Conservation (phyloP, 1,284 basidiomycete genomes). For the Gomphus bonarii region DNA sequence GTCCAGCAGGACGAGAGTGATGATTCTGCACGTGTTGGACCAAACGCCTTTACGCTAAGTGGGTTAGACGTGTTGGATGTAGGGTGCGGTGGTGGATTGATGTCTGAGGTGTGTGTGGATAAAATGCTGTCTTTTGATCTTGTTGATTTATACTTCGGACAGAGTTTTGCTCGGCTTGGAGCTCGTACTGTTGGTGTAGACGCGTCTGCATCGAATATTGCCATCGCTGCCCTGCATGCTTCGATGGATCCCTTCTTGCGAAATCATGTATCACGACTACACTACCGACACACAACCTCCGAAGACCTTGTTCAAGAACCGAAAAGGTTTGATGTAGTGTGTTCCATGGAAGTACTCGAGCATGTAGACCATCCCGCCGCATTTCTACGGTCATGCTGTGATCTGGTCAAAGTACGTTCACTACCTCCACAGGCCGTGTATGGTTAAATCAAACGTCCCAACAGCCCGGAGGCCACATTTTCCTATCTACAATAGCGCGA, state of each 20-base stretch:
- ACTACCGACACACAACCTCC: conserved; percentile 72
- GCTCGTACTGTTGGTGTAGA: conserved; percentile 85
- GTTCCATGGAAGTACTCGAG: conserved; percentile 97
- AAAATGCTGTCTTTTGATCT: neutral
- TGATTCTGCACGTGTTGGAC: conserved; percentile 24
- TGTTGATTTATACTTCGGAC: conserved; percentile 7
- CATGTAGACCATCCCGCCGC: conserved; percentile 88
- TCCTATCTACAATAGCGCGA: conserved; percentile 94
- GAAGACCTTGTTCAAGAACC: conserved; percentile 59
- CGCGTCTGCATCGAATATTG: conserved; percentile 81
- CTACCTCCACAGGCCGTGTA: neutral
- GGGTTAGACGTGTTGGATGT: conserved; percentile 74
- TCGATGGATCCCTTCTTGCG: conserved; percentile 57
- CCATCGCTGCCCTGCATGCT: conserved; percentile 80
- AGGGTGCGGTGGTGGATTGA: conserved; percentile 91
- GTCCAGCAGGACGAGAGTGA: conserved; percentile 41
- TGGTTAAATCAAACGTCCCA: neutral
- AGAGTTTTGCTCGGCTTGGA: conserved; percentile 85
- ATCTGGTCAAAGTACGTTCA: conserved; percentile 68
- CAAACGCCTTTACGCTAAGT: conserved; percentile 29
- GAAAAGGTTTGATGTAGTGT: conserved; percentile 82
- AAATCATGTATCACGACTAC: conserved; percentile 22
- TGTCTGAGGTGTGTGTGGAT: conserved; percentile 71
- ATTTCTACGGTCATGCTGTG: conserved; percentile 75
- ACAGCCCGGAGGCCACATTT: conserved; percentile 90